Base-by-base conservation (phyloP, 2,329 filamentous ascomycete species). In the Penicillium sp. region DNA sequence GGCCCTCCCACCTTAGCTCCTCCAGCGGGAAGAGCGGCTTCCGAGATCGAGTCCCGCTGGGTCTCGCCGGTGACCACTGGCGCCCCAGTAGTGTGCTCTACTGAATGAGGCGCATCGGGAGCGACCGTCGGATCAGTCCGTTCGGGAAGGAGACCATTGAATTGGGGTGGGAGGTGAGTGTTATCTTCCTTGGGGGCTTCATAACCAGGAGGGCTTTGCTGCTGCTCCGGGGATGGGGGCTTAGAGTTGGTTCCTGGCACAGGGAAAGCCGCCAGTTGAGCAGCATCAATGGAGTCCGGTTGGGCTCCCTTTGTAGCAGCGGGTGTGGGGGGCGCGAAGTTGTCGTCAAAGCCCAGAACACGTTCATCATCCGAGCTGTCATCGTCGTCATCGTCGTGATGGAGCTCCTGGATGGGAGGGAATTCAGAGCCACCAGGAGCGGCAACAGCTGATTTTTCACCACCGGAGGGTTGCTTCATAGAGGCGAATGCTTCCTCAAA, bases 361-460 rank as follows among this genome's bases (percentile, higher is more conserved):
- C 64, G 77, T 40, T 90, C 91, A 45, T 84, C 83, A 45, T 90
- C 89, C 55, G 85, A 89, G 50, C 86, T 88, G 29, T 87, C 88
- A 54, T 95, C 91, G 29, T 89, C 92, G n/a, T 95, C 88, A 22
- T 93, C 90, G 53, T 92, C 88, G 29, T 85, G 82, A 57, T 89
- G 88, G 54, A 97, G 76, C 69, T 93, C 90, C n/a, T 88, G 87
- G 56, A 97, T 96, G 0, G 93, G 94, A 31, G 94, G 94, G 68
- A 97, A 97, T 69, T 97, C 94, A 21, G 85, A 81, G 67, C 58
- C 52, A 29, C 67, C 50, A 24, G 59, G 62, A 18, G 64, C 50
- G n/a, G 62, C 48, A 34, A 62, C 62, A 32, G 69, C 72, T 10
- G 65, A 29, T 18, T 67, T 64, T 57, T 76, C 78, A 50, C 79